Base-by-base conservation (phyloP, 441 rosid genomes). In the Sinapis alba region DNA sequence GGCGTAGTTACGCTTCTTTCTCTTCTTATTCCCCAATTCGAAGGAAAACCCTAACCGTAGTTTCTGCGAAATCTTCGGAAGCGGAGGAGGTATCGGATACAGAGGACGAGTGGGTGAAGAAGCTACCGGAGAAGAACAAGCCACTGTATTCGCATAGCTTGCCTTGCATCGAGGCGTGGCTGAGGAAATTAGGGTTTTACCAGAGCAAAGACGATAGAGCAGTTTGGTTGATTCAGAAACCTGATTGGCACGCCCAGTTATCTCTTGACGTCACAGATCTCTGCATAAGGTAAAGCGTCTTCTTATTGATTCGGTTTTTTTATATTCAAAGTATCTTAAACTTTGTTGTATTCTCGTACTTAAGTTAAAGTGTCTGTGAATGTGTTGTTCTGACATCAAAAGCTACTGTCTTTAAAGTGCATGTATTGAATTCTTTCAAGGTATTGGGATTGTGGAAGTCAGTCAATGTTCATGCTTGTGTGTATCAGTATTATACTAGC, bases 91-190 rank as follows among this genome's bases (percentile, higher is more conserved):
- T 78, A 7, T 80, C 89, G 2, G 79, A 86, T 5, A 61, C 83
- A 7, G 97, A 86, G 34, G 97, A 90, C 68, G 97, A 93, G 65
- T 93, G 98, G 99, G 87, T 91, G 12, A 78, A 84, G 81, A 86
- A 76, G 76, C 92, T 91, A 26, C 94, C 96, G 16, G 98, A 93
- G 24, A 89, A 90, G 88, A 83, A 78, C 70, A 91, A 83, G 88
- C 96, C 98, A 34, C 70, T 93, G 62, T 96, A 91, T 75, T 90
- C 99, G 20, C 97, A 96, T 63, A 96, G 97, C 81, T 82, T 93
- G 83, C 97, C 98, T 32, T 90, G 98, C 67, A 89, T 93, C 70
- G 98, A 96, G 63, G 93, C 96, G n/a, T 96, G 98, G 99, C 82
- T 93, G 34, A 87, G 75, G 74, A 84, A 71, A 18, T 62, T 93